Conservation (phyloP, 495 filamentous ascomycete species). For the Penicillium salamii region DNA sequence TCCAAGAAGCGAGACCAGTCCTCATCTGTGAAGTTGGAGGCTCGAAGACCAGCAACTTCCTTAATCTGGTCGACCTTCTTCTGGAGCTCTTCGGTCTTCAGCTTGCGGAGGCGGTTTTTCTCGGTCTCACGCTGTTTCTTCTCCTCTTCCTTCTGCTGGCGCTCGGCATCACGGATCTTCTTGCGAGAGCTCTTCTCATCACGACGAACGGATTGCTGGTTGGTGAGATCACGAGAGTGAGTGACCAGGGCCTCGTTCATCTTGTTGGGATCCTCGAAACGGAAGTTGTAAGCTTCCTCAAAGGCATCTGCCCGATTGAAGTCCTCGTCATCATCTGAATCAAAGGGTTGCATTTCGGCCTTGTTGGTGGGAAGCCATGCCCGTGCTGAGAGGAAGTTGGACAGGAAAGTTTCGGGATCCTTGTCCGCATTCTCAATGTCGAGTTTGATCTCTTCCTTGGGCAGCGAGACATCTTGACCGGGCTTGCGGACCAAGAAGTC, state of each 20-base stretch:
- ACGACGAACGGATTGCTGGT: constrained; percentile 75
- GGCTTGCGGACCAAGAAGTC: constrained; percentile 67
- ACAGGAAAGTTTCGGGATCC: constrained; percentile 85
- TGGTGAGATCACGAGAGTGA: constrained; percentile 80
- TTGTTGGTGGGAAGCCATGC: constrained; percentile 74
- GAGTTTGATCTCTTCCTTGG: constrained; percentile 49
- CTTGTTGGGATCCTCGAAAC: constrained; percentile 86
- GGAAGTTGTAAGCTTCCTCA: constrained; percentile 93
- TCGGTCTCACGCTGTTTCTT: constrained; percentile 75
- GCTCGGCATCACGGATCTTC: constrained; percentile 71
- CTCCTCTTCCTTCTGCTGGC: constrained; percentile 72
- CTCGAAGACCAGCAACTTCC: constrained; percentile 73
- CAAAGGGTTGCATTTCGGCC: constrained; percentile 68
- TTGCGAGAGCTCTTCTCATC: constrained; percentile 75
- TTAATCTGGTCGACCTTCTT: constrained; percentile 79
- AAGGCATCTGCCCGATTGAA: constrained; percentile 78
- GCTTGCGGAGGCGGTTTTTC: constrained; percentile 73
- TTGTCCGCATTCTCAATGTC: constrained; percentile 78
- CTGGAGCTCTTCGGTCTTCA: constrained; percentile 86
- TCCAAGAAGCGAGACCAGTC: constrained; percentile 83
- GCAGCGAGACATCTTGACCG: constrained; percentile 30
- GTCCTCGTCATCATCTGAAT: constrained; percentile 88
- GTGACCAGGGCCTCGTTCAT: constrained; percentile 81
- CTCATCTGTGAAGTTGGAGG: constrained; percentile 63
- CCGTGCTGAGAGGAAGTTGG: constrained; percentile 82